Conservation (phyloP, 345 rosid genomes). For the Acer saccharum region DNA sequence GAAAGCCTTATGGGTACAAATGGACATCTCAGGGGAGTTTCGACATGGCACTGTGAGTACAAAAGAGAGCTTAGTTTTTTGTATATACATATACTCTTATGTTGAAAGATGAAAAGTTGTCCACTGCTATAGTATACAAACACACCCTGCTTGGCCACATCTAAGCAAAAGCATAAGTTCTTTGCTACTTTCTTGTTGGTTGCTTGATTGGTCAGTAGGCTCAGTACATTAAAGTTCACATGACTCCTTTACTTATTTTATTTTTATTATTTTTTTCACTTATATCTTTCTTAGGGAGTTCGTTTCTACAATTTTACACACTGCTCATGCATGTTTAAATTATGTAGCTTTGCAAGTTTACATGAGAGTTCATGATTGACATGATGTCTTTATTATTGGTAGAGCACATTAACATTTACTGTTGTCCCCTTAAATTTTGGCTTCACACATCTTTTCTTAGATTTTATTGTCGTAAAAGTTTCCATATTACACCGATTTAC, state of each 20-base stretch:
- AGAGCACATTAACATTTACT: background rate
- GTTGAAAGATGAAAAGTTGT: background rate
- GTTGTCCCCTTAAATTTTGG: background rate
- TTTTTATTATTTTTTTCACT: background rate
- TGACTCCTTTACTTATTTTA: background rate
- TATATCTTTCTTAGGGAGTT: background rate
- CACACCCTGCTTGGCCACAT: background rate
- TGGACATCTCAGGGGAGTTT: slow-evolving; percentile 61
- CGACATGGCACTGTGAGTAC: slow-evolving; percentile 69
- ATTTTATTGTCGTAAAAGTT: background rate
- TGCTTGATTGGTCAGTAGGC: background rate
- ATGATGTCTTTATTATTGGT: background rate
- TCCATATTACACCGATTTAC: background rate
- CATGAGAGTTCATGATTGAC: background rate
- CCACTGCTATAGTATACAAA: background rate
- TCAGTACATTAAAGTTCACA: background rate
- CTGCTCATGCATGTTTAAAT: background rate
- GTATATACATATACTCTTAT: background rate
- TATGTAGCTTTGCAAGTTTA: background rate
- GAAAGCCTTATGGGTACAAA: slow-evolving; percentile 77
- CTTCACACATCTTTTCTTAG: background rate
- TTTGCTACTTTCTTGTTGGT: background rate
- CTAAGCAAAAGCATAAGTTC: background rate
- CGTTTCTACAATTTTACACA: background rate
- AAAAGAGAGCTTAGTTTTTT: background rate